These are phyloP conservation scores for Bretschneidera sinensis DNA, from an alignment of 345 rosid species.

Conservation along the genomic window DNA sequence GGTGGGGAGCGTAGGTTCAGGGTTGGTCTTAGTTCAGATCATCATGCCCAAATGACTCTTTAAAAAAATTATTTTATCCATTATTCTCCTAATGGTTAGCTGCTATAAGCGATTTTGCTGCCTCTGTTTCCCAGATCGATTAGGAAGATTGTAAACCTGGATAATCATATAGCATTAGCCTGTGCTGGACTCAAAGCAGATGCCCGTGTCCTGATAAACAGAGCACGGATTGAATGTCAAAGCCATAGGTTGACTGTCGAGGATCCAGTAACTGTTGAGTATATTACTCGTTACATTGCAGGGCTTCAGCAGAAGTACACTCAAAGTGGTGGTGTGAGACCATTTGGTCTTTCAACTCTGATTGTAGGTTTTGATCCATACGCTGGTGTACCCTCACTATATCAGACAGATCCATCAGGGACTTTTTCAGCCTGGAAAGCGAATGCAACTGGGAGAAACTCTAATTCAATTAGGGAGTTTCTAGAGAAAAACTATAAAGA, in stretches of 20 bases:
- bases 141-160: conserved; percentile 78
- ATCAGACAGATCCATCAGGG: conserved; percentile 93
- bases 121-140: conserved; percentile 48
- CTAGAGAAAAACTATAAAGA: conserved; percentile 86
- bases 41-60: no score
- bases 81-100: no score
- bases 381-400: conserved; percentile 55
- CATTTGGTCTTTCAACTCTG: conserved; percentile 70
- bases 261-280: conserved; percentile 95
- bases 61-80: no score
- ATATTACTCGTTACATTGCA: conserved; percentile 80
- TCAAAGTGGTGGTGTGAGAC: conserved; percentile 88
- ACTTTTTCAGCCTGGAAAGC: conserved; percentile 98
- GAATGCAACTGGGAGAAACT: conserved; percentile 86
- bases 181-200: conserved; percentile 84
- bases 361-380: conserved; percentile 82
- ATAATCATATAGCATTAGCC: conserved; percentile 75
- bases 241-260: conserved; percentile 86
- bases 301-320: conserved; percentile 92
- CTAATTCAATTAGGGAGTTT: conserved; percentile 80
- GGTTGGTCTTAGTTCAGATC: no score
- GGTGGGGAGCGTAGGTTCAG: no score
- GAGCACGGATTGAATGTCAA: conserved; percentile 65
- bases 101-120: neutral
- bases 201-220: conserved; percentile 68